phyloP scores from a whole-genome alignment of 78 protist genomes.

The Tieghemostelium lacteum region DNA sequence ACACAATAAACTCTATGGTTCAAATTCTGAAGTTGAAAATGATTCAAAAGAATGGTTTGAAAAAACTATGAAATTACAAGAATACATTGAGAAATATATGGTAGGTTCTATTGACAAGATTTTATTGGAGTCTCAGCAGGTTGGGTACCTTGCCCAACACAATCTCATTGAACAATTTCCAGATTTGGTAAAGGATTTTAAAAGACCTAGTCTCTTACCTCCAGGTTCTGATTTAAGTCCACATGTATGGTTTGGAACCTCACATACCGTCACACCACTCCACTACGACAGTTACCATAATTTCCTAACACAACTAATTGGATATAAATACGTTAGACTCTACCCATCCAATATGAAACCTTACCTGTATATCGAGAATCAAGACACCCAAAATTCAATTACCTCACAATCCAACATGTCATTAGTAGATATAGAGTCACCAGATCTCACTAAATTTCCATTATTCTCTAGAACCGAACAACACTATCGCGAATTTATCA shows the following conservation, averaged over 20 bases:
- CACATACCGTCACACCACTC: constrained; percentile 82
- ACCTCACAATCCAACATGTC: constrained; percentile 53
- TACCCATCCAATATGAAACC: constrained; percentile 9
- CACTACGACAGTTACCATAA: constrained; percentile 84
- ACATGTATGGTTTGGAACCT: constrained; percentile 84
- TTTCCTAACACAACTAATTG: constrained; percentile 79
- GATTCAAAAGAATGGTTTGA: constrained; percentile 34
- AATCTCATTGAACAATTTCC: constrained; percentile 39
- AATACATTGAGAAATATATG: constrained; percentile 39
- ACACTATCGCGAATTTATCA: constrained; percentile 24
- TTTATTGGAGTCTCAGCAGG: neutral
- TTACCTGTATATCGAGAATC: constrained; percentile 12
- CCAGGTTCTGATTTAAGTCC: constrained; percentile 17
- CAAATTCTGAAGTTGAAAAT: neutral
- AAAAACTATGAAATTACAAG: constrained; percentile 25
- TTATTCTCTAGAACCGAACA: constrained; percentile 6
- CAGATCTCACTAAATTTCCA: constrained; percentile 27
- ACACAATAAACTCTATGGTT: constrained; percentile 40
- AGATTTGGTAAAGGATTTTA: constrained; percentile 9
- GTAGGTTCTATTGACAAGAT: neutral
- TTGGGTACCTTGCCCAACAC: constrained; percentile 59
- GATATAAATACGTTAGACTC: constrained; percentile 81
- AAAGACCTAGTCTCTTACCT: constrained; percentile 9
- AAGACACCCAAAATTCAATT: neutral
- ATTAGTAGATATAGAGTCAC: constrained; percentile 59